A percentile compares a stretch with the other conserved stretches of the same genome.
Evolutionary conservation across 768 basidiomycete species (phyloP).

Genomic region (Antrodiella citrinella): DNA sequence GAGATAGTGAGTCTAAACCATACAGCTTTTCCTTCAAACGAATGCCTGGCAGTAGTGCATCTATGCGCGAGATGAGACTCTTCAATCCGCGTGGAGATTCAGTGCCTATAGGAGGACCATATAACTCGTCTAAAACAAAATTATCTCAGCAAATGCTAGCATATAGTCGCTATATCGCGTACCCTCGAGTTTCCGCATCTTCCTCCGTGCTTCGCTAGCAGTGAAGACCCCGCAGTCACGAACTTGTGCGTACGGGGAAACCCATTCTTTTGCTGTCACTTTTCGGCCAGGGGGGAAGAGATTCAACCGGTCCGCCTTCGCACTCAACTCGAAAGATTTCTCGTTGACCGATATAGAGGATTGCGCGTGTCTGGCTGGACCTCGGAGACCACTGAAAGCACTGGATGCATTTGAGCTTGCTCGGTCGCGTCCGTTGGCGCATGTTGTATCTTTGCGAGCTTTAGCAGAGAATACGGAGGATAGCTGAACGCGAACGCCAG

Average conservation of each 20-base stretch:
- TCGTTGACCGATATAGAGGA: constrained; percentile 36
- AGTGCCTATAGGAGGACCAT: constrained; percentile 32
- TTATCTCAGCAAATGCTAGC: background rate
- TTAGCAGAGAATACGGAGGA: constrained; percentile 8
- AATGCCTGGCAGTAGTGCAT: constrained; percentile 38
- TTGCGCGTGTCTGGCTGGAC: constrained; percentile 34
- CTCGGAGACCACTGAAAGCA: constrained; percentile 34
- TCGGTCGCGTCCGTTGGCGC: constrained; percentile 27
- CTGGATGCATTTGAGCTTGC: constrained; percentile 12
- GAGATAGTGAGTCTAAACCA: constrained; percentile 22
- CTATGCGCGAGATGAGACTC: constrained; percentile 30
- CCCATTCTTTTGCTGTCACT: background rate
- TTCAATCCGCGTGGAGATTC: constrained; percentile 33
- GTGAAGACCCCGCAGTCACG: background rate
- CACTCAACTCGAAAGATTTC: constrained; percentile 18
- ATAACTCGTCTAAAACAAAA: constrained; percentile 29
- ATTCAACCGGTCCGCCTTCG: constrained; percentile 17
- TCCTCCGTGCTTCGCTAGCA: constrained; percentile 11
- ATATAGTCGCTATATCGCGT: constrained; percentile 1
- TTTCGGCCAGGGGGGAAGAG: constrained; percentile 6
- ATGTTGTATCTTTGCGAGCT: too few species aligned
- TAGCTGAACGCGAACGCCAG: constrained; percentile 1
- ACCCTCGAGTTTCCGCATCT: constrained; percentile 29
- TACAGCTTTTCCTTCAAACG: constrained; percentile 36
- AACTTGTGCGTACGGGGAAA: background rate